Conservation (phyloP, 257 asterid genomes). For the Nicotiana attenuata region DNA sequence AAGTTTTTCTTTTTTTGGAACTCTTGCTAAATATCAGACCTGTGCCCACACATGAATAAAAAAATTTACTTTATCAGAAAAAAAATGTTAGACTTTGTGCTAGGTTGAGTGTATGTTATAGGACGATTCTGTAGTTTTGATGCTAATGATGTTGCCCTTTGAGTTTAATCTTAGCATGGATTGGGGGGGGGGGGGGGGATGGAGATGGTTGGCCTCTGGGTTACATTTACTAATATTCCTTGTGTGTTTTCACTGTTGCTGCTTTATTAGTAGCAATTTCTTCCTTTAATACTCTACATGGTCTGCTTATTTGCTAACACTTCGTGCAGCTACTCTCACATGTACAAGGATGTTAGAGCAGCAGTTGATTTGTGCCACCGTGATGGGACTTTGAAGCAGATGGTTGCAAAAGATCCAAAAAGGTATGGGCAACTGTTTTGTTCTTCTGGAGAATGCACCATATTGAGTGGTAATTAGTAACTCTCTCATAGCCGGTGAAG, state of each 20-base stretch:
- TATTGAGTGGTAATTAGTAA: neutral
- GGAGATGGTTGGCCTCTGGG: neutral
- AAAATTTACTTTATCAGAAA: no score
- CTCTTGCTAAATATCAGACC: neutral
- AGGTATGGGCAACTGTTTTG: slow-evolving; percentile 39
- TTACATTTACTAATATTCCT: neutral
- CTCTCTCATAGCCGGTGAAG: neutral
- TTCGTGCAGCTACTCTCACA: slow-evolving; percentile 66
- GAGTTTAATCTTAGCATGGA: neutral
- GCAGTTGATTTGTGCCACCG: slow-evolving; percentile 99
- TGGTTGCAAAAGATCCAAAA: slow-evolving; percentile 91
- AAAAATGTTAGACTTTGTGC: neutral
- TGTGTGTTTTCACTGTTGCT: neutral
- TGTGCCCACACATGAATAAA: no score
- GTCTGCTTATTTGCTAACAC: slow-evolving; percentile 22
- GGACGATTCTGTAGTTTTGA: slow-evolving; percentile 4
- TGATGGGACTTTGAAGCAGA: slow-evolving; percentile 94
- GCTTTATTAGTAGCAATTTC: neutral
- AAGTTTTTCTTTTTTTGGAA: neutral
- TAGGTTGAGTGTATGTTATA: neutral
- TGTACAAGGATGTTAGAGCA: slow-evolving; percentile 92
- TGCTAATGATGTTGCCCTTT: neutral
- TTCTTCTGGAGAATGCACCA: neutral
- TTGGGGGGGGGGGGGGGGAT: neutral
- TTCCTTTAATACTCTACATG: neutral